Evolutionary conservation across 495 filamentous ascomycete species (phyloP).

Genomic region (Copromyces sp.): DNA sequence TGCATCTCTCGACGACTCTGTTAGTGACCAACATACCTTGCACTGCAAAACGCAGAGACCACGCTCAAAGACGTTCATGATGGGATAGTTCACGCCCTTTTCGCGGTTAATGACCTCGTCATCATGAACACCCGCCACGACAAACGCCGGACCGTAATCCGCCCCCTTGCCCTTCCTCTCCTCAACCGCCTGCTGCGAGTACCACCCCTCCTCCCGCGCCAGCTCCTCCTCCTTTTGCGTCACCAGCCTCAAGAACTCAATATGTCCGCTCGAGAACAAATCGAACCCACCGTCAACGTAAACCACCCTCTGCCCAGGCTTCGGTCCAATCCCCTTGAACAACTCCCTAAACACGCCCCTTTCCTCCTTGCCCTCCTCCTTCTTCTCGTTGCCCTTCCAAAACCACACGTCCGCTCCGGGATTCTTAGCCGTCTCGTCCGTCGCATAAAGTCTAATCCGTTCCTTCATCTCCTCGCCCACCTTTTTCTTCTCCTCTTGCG

Average conservation of each 20-base stretch:
- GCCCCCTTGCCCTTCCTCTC: slow-evolving; percentile 52
- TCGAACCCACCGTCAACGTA: slow-evolving; percentile 98
- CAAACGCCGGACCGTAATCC: slow-evolving; percentile 71
- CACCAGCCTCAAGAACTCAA: slow-evolving; percentile 80
- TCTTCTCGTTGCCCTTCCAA: slow-evolving; percentile 49
- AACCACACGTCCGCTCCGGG: slow-evolving; percentile 72
- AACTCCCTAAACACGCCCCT: slow-evolving; percentile 49
- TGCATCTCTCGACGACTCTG: neutral
- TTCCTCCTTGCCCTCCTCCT: slow-evolving; percentile 35
- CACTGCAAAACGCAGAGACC: slow-evolving; percentile 94
- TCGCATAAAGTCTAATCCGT: slow-evolving; percentile 74
- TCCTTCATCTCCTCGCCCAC: slow-evolving; percentile 52
- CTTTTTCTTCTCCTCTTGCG: slow-evolving; percentile 50
- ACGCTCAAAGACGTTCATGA: slow-evolving; percentile 98
- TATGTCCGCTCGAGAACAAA: slow-evolving; percentile 92
- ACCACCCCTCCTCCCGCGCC: slow-evolving; percentile 61
- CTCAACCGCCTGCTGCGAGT: slow-evolving; percentile 47
- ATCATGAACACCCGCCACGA: slow-evolving; percentile 87
- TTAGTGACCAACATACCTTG: slow-evolving; percentile 45
- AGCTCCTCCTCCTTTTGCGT: slow-evolving; percentile 56
- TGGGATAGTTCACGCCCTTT: slow-evolving; percentile 97
- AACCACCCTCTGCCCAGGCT: slow-evolving; percentile 71
- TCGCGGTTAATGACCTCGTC: slow-evolving; percentile 88
- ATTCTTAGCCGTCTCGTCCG: slow-evolving; percentile 61
- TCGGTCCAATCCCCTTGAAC: slow-evolving; percentile 54